Evolutionary conservation across 495 filamentous ascomycete genomes (phyloP).

Genomic region (Penicillium lagena): DNA sequence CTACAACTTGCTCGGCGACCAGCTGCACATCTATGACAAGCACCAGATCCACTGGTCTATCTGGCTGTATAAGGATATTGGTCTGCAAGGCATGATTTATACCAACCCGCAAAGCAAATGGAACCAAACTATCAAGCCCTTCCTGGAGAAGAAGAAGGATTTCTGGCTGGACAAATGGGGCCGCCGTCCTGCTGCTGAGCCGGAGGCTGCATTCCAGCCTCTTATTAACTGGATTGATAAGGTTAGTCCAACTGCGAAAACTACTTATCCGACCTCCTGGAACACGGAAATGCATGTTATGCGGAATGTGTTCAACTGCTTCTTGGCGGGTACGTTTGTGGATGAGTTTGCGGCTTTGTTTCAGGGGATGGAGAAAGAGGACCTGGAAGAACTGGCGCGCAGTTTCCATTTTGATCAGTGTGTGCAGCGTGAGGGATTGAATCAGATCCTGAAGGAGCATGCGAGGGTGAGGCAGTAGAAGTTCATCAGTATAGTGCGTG

Average conservation of each 20-base stretch:
- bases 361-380: slow-evolving; percentile 41
- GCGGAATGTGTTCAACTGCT: slow-evolving; percentile 45
- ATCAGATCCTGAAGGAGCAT: slow-evolving; percentile 43
- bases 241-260: slow-evolving; percentile 28
- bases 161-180: slow-evolving; percentile 54
- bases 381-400: slow-evolving; percentile 50
- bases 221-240: slow-evolving; percentile 37
- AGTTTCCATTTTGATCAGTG: slow-evolving; percentile 55
- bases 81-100: slow-evolving; percentile 57
- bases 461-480: slow-evolving; percentile 9
- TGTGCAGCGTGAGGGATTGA: slow-evolving; percentile 48
- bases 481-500: slow-evolving; percentile 1
- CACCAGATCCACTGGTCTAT: slow-evolving; percentile 54
- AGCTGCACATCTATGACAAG: slow-evolving; percentile 52
- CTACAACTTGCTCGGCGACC: slow-evolving; percentile 48
- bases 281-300: slow-evolving; percentile 48
- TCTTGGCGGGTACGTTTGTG: slow-evolving; percentile 44
- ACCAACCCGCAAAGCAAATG: slow-evolving; percentile 40
- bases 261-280: slow-evolving; percentile 52
- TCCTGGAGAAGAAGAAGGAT: slow-evolving; percentile 48
- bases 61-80: slow-evolving; percentile 63
- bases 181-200: slow-evolving; percentile 26
- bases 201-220: slow-evolving; percentile 31
- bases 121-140: slow-evolving; percentile 42
- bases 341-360: slow-evolving; percentile 56